Percentiles rank a stretch among this genome's conserved stretches.
Evolutionary conservation across 352 stramenopile genomes (phyloP).

Genomic region (Phytophthora tentaculata): DNA sequence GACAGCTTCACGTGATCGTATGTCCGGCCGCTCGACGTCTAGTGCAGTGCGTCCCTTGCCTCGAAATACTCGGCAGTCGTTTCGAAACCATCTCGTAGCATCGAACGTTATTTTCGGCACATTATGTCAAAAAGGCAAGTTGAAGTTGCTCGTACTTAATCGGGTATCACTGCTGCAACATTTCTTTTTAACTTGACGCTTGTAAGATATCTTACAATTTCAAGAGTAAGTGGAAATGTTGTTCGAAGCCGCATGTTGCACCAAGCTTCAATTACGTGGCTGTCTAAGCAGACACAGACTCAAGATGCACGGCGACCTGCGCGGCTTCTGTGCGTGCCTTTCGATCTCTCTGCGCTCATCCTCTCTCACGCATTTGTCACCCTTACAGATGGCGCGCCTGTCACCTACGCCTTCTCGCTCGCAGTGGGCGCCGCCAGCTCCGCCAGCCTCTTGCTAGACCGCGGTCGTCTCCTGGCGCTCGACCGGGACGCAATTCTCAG

Average conservation of each 20-base stretch:
- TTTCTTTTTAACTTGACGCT: not conserved
- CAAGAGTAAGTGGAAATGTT: not conserved
- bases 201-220: not conserved
- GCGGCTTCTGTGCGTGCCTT: slow-evolving; percentile 77
- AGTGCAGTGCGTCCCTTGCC: slow-evolving; percentile 3
- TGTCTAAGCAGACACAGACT: not conserved
- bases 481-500: slow-evolving; percentile 65
- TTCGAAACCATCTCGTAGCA: slow-evolving; percentile 25
- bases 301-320: slow-evolving; percentile 78
- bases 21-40: too few relatives aligned
- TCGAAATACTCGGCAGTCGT: slow-evolving; percentile 12
- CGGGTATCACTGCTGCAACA: slow-evolving; percentile 5
- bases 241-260: not conserved
- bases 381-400: slow-evolving; percentile 68
- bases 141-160: slow-evolving; percentile 34
- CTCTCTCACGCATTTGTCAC: not conserved
- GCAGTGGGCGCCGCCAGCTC: slow-evolving; percentile 71
- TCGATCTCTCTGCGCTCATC: slow-evolving; percentile 18
- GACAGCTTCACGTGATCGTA: slow-evolving; percentile 6
- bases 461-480: slow-evolving; percentile 50
- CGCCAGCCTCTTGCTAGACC: slow-evolving; percentile 68
- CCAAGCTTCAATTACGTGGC: slow-evolving; percentile 28
- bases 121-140: slow-evolving; percentile 12
- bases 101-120: not conserved
- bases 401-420: slow-evolving; percentile 82